phyloP scores from a whole-genome alignment of 106 monocot species.

The Alisma plantagoaquatica region DNA sequence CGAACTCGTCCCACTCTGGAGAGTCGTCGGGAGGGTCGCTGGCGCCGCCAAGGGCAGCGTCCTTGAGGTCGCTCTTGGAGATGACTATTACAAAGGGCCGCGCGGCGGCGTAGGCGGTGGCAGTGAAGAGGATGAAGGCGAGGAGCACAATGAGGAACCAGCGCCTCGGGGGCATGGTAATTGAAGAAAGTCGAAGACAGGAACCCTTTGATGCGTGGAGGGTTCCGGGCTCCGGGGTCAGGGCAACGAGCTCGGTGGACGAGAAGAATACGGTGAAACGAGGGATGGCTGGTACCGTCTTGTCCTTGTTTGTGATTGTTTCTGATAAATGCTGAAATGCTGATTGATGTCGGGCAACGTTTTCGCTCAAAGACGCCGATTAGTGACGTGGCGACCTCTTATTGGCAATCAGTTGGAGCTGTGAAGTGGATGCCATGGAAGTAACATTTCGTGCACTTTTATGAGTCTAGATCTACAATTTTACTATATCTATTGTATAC shows the following conservation, averaged over 20 bases:
- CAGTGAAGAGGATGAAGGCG: slow-evolving; percentile 18
- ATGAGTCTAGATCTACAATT: too few relatives aligned
- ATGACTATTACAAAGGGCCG: slow-evolving; percentile 56
- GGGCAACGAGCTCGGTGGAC: not conserved
- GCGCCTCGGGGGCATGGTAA: not conserved
- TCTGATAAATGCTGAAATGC: too few relatives aligned
- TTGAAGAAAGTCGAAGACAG: too few relatives aligned
- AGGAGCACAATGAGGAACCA: slow-evolving; percentile 1
- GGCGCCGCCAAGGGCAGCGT: slow-evolving; percentile 12
- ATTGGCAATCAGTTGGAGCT: too few relatives aligned
- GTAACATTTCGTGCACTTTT: too few relatives aligned
- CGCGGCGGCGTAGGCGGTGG: slow-evolving; percentile 22
- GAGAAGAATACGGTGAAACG: not conserved
- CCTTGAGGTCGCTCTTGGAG: slow-evolving; percentile 34
- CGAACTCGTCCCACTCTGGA: slow-evolving; percentile 67
- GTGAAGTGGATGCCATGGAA: too few relatives aligned
- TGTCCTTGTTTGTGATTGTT: too few relatives aligned
- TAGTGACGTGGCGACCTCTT: too few relatives aligned
- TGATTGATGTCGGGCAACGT: too few relatives aligned
- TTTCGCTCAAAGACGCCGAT: too few relatives aligned
- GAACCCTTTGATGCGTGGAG: not conserved
- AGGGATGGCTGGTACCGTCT: not conserved
- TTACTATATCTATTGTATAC: too few relatives aligned
- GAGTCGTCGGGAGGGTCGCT: slow-evolving; percentile 17
- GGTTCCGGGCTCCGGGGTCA: too few relatives aligned